phyloP scores from a whole-genome alignment of 1,284 basidiomycete species.

The Chiua sp. region DNA sequence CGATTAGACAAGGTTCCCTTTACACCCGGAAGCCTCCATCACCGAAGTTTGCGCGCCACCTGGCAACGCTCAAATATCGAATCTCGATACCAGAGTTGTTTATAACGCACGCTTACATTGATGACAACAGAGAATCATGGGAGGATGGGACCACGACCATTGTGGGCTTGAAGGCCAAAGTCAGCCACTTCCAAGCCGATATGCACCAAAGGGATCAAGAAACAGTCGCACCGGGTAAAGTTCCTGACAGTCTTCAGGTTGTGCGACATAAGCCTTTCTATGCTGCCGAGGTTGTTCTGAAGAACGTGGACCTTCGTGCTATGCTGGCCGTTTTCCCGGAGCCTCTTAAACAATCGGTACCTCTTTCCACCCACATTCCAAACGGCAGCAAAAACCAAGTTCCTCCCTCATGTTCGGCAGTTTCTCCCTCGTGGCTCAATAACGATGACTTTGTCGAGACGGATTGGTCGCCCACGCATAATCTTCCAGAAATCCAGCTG shows the following conservation, averaged over 20 bases:
- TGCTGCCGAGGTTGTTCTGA: constrained; percentile 87
- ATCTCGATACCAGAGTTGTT: constrained; percentile 82
- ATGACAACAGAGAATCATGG: constrained; percentile 83
- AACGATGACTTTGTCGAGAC: constrained; percentile 86
- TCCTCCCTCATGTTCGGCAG: constrained; percentile 31
- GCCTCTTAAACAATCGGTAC: constrained; percentile 63
- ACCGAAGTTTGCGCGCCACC: constrained; percentile 88
- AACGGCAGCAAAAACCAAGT: constrained; percentile 30
- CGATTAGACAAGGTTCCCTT: constrained; percentile 86
- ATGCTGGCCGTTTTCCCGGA: constrained; percentile 82
- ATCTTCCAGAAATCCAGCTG: constrained; percentile 68
- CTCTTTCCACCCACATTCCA: constrained; percentile 42
- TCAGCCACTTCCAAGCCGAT: constrained; percentile 87
- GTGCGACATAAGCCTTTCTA: constrained; percentile 89
- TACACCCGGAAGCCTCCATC: constrained; percentile 80
- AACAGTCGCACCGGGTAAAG: constrained; percentile 54
- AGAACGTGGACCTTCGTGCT: constrained; percentile 80
- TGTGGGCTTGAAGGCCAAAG: constrained; percentile 85
- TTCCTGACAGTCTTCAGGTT: constrained; percentile 56
- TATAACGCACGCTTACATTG: constrained; percentile 88
- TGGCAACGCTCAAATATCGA: constrained; percentile 95
- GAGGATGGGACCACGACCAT: constrained; percentile 78
- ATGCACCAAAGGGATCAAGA: constrained; percentile 95
- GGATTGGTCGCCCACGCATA: constrained; percentile 62
- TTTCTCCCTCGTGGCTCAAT: constrained; percentile 73